Percentiles rank a stretch among this genome's conserved stretches.
These are phyloP conservation scores for Clonostachys rosea DNA, from an alignment of 2,329 filamentous ascomycete genomes.

Conservation along the genomic window DNA sequence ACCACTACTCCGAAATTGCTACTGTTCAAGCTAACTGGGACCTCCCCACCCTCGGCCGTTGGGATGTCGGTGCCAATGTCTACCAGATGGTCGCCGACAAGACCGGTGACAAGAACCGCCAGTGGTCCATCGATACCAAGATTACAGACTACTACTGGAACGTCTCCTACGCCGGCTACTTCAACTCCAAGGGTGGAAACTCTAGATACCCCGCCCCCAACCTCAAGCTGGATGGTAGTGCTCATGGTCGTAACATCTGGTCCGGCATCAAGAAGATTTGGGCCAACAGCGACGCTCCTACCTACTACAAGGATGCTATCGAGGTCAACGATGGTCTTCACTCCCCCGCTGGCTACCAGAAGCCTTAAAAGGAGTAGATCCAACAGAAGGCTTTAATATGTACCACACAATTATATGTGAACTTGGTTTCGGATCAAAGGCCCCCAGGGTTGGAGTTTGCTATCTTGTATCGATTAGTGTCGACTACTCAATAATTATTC, in stretches of 20 bases:
- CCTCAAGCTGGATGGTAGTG: constrained; percentile 22
- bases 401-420: too few relatives aligned
- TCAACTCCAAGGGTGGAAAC: constrained; percentile 30
- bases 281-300: constrained; percentile 25
- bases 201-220: constrained; percentile 32
- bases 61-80: constrained; percentile 70
- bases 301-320: constrained; percentile 34
- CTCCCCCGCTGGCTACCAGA: constrained; percentile 30
- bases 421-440: too few relatives aligned
- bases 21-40: constrained; percentile 67
- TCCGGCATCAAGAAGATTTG: constrained; percentile 29
- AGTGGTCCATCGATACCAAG: constrained; percentile 22
- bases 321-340: constrained; percentile 34
- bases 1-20: constrained; percentile 67
- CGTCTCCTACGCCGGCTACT: constrained; percentile 45
- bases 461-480: too few relatives aligned
- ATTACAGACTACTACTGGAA: constrained; percentile 45
- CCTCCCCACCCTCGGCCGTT: constrained; percentile 65
- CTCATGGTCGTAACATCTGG: constrained; percentile 25
- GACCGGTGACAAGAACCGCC: constrained; percentile 49
- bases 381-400: too few relatives aligned
- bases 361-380: background rate
- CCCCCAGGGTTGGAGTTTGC: too few relatives aligned
- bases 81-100: constrained; percentile 54
- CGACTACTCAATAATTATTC: too few relatives aligned